Percentiles rank a stretch among this genome's conserved stretches.
These are phyloP conservation scores for Chlorella sp. DNA, from an alignment of 139 green algal species.

Conservation along the genomic window DNA sequence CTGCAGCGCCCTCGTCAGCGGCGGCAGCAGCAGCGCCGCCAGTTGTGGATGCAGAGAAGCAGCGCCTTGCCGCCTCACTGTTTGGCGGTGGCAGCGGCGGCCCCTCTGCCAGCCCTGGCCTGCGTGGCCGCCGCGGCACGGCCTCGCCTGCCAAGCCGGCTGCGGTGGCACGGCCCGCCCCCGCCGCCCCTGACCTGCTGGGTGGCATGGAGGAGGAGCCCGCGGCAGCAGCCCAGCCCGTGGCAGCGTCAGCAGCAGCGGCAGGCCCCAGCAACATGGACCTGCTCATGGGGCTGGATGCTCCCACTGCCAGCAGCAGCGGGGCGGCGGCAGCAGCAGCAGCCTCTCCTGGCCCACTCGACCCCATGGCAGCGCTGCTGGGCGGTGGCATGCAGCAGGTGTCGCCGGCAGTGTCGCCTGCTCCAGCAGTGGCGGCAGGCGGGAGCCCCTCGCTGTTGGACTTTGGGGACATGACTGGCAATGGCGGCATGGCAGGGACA, in stretches of 20 bases:
- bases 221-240: neutral
- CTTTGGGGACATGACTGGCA: constrained; percentile 1
- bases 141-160: neutral
- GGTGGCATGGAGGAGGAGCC: constrained; percentile 19
- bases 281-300: constrained; percentile 30
- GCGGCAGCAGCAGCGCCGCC: constrained; percentile 9
- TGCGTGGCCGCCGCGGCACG: neutral
- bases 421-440: neutral
- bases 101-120: neutral
- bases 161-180: neutral
- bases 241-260: neutral
- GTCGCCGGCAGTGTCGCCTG: neutral
- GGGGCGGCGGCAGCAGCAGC: neutral
- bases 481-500: neutral
- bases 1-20: neutral
- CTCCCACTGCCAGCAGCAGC: neutral
- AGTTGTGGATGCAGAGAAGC: constrained; percentile 29
- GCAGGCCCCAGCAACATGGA: constrained; percentile 6
- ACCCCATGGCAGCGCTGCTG: constrained; percentile 34
- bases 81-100: constrained; percentile 39
- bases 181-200: constrained; percentile 39
- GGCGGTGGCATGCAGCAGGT: neutral
- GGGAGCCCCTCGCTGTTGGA: neutral
- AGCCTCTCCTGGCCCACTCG: neutral
- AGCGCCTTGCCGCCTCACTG: constrained; percentile 48